Conservation (phyloP, 1,139 yeast genomes). For the Pichia sp. region DNA sequence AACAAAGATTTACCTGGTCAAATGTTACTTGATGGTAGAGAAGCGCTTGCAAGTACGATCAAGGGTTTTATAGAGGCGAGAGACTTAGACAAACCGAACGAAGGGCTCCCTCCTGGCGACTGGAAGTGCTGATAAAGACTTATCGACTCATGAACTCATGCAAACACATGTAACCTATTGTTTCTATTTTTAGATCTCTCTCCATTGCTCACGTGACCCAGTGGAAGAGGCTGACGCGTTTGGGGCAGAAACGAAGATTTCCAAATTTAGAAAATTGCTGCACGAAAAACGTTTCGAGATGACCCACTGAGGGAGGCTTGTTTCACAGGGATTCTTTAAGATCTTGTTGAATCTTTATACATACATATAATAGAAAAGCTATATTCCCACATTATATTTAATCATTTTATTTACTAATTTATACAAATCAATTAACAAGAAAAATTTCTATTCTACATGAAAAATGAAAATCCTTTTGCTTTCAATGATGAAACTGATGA, state of each 20-base stretch:
- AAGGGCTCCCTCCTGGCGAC: constrained; percentile 70
- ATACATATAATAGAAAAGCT: too few species aligned
- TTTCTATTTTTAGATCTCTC: neutral
- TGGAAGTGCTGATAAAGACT: neutral
- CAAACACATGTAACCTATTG: too few species aligned
- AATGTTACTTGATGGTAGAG: constrained; percentile 70
- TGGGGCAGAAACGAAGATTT: neutral
- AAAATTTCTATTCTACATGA: too few species aligned
- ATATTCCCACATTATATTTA: too few species aligned
- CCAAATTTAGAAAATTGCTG: neutral
- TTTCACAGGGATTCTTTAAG: too few species aligned
- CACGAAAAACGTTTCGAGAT: too few species aligned
- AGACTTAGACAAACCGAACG: constrained; percentile 70
- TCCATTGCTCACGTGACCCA: neutral
- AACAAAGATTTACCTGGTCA: constrained; percentile 65
- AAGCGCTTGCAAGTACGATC: constrained; percentile 64
- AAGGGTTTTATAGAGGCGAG: constrained; percentile 74
- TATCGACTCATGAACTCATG: too few species aligned
- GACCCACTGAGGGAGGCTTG: neutral
- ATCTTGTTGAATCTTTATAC: too few species aligned
- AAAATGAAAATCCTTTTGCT: constrained; percentile 5
- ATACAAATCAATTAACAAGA: too few species aligned
- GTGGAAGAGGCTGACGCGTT: neutral
- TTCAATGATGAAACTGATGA: constrained; percentile 9
- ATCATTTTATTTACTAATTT: too few species aligned